Conservation (phyloP, 1,284 basidiomycete genomes). For the Rhodotorula sp. region DNA sequence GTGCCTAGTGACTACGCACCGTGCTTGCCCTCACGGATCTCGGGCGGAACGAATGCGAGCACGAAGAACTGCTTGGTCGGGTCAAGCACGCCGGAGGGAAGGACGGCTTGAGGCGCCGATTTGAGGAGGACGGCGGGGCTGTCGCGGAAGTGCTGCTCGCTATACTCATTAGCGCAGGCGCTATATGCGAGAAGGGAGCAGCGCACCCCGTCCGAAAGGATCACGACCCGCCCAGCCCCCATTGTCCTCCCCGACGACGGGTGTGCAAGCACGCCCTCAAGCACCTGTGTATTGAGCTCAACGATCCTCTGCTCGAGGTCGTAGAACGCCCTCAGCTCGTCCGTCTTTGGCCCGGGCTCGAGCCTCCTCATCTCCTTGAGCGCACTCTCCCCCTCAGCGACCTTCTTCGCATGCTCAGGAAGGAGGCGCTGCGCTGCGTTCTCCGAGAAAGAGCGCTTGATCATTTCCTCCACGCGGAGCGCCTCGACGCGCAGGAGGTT, state of each 20-base stretch:
- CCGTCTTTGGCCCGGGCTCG: slow-evolving; percentile 55
- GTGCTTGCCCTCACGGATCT: slow-evolving; percentile 52
- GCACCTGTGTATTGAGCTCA: slow-evolving; percentile 66
- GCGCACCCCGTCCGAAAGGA: slow-evolving; percentile 78
- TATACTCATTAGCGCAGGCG: slow-evolving; percentile 1
- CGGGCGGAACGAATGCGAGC: slow-evolving; percentile 64
- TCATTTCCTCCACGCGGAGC: slow-evolving; percentile 97
- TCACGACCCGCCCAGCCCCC: slow-evolving; percentile 72
- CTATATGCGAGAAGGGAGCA: not conserved
- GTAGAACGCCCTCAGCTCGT: slow-evolving; percentile 76
- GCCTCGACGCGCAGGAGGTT: slow-evolving; percentile 96
- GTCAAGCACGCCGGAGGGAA: slow-evolving; percentile 56
- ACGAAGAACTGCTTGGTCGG: slow-evolving; percentile 67
- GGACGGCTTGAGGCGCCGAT: slow-evolving; percentile 59
- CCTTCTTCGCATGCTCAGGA: slow-evolving; percentile 88
- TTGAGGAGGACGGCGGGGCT: slow-evolving; percentile 77
- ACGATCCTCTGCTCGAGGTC: slow-evolving; percentile 70
- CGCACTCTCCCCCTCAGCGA: slow-evolving; percentile 73
- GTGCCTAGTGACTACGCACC: slow-evolving; percentile 54
- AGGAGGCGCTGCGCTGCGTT: slow-evolving; percentile 90
- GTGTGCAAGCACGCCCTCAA: slow-evolving; percentile 66
- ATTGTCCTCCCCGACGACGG: slow-evolving; percentile 71
- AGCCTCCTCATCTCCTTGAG: slow-evolving; percentile 69
- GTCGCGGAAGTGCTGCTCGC: slow-evolving; percentile 70
- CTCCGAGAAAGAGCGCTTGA: slow-evolving; percentile 98